A percentile compares a stretch with the other conserved stretches of the same genome.
These are phyloP conservation scores for Saccharomyces kudriavzevii DNA, from an alignment of 805 yeast genomes.

Conservation along the genomic window DNA sequence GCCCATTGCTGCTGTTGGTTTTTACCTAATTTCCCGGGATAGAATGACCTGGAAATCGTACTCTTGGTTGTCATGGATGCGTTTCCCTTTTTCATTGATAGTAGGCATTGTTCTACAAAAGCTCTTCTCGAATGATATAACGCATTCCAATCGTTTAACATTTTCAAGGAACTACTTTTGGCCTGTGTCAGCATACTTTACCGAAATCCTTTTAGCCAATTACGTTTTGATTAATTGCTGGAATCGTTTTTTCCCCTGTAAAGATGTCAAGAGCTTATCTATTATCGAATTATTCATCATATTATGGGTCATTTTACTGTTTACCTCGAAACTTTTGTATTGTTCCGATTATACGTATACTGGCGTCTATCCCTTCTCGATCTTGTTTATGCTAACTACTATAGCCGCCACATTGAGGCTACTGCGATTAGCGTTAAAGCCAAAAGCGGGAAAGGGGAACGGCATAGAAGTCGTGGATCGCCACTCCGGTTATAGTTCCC, in stretches of 20 bases:
- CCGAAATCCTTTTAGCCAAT: constrained; percentile 45
- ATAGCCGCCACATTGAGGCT: constrained; percentile 46
- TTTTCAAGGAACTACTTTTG: constrained; percentile 43
- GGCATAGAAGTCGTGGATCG: background rate
- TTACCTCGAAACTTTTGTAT: constrained; percentile 42
- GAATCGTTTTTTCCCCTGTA: constrained; percentile 37
- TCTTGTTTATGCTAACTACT: constrained; percentile 41
- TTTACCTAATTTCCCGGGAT: constrained; percentile 41
- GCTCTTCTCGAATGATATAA: constrained; percentile 33
- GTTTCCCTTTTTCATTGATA: constrained; percentile 52
- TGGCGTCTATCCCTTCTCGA: constrained; percentile 44
- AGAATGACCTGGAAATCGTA: constrained; percentile 44
- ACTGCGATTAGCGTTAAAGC: constrained; percentile 7
- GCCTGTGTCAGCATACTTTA: constrained; percentile 43
- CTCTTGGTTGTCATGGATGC: constrained; percentile 33
- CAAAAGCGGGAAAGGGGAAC: background rate
- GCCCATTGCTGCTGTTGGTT: constrained; percentile 45
- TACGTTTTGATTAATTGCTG: constrained; percentile 43
- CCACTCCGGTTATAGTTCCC: constrained; percentile 3
- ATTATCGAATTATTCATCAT: constrained; percentile 46
- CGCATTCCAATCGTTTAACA: constrained; percentile 39
- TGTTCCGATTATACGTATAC: constrained; percentile 37
- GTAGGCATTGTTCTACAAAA: constrained; percentile 31
- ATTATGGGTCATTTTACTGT: constrained; percentile 50
- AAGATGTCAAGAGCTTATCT: constrained; percentile 52